Evolutionary conservation across 2,329 filamentous ascomycete species (phyloP), one percentile per base, ranked within the genome.

Genomic region (Ophiostoma fasciatum): DNA sequence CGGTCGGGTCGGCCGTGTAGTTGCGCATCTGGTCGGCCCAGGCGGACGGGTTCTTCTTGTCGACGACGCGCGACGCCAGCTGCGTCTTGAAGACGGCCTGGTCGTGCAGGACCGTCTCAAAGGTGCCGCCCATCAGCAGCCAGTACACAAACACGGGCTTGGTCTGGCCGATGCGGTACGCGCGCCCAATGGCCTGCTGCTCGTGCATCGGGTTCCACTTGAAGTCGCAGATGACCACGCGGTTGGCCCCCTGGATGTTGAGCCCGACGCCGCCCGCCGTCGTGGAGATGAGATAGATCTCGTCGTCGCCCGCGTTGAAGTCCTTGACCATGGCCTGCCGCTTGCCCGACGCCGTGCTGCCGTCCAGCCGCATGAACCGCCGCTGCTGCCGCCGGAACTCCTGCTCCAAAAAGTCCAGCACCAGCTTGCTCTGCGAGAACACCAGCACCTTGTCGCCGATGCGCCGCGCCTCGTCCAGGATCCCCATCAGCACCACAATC

Each of bases 121-220:
- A 85, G 0, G 84, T 90, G 2, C 84, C 85, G 3, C 75, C 82
- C 10, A 74, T 63, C 19, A 85, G 61, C 42, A 94, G 74, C 14
- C 80, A 78, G 56, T 94, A 94, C 2, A 94, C 84, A 50, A 71
- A 87, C 1, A 93, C 85, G 1, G 70, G 65, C 47, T 87, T 90
- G 26, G 59, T 62, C 54, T 94, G 87, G 0, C 85, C 84, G 23
- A 94, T 70, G 1, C 87, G 81, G 54, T 90, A 94, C 0, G 82
- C 79, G 36, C 87, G 71, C 2, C 84, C 87, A 34, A 94, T 73
- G 2, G 87, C 87, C 56, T 94, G 87, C 48, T 85, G 78, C 53
- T 94, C 87, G 50, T 77, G 66, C 5, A 75, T 68, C 0, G 87
- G 87, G 44, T 87, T 90, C 58, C 77, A 94, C 42, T 68, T 65